These are phyloP conservation scores for Aspergillus terreus DNA, from an alignment of 2,329 filamentous ascomycete species.

Conservation along the genomic window DNA sequence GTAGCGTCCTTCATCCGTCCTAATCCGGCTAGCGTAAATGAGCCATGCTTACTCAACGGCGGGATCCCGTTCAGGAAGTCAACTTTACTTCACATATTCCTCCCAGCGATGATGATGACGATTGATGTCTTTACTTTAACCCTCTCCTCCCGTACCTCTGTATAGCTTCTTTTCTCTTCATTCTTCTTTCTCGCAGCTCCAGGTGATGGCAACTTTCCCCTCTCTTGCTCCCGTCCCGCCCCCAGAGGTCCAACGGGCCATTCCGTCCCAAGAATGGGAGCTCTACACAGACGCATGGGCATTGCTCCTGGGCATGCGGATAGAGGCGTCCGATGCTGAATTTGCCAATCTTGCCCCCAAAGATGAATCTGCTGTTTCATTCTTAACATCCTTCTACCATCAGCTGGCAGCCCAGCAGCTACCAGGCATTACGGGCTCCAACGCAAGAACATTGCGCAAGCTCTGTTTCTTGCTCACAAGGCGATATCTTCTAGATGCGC, in stretches of 20 bases:
- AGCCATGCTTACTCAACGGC: neutral
- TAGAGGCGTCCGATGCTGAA: conserved; percentile 55
- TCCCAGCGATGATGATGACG: neutral
- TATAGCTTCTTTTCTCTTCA: neutral
- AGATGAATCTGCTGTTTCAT: conserved; percentile 58
- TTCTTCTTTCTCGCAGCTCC: neutral
- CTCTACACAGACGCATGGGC: conserved; percentile 74
- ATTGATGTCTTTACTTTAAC: neutral
- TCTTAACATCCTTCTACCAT: conserved; percentile 65
- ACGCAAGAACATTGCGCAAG: conserved; percentile 55
- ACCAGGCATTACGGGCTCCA: conserved; percentile 27
- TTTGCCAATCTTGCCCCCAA: conserved; percentile 52
- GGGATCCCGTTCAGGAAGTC: neutral
- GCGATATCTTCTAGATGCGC: conserved; percentile 50
- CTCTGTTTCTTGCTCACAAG: conserved; percentile 62
- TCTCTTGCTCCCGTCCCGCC: conserved; percentile 75
- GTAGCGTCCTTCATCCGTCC: neutral
- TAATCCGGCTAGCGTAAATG: neutral
- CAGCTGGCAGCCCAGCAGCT: conserved; percentile 45
- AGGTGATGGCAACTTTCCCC: conserved; percentile 54
- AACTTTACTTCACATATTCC: neutral
- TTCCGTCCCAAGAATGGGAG: conserved; percentile 71
- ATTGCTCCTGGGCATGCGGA: conserved; percentile 61
- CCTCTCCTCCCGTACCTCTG: neutral
- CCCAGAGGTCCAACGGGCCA: conserved; percentile 60